These are phyloP conservation scores for Pseudozyma tsukubaensis DNA, from an alignment of 1,284 basidiomycete genomes.

Conservation along the genomic window DNA sequence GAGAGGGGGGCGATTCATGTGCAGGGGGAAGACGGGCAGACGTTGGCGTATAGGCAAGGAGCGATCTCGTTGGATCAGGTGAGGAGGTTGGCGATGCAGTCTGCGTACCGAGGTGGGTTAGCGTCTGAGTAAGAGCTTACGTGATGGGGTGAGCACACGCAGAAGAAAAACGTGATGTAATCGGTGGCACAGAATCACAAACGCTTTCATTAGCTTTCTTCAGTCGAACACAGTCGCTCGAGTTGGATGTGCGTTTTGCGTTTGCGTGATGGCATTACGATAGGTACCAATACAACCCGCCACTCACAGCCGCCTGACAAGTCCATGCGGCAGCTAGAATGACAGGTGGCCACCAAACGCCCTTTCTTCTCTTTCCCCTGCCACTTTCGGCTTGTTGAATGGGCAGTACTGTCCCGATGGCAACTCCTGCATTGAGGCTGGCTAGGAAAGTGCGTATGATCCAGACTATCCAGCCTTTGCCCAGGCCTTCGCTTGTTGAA, in stretches of 20 bases:
- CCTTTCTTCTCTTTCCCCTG: background rate
- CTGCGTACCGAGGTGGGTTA: slow-evolving; percentile 55
- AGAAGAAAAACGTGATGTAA: background rate
- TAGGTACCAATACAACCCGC: slow-evolving; percentile 2
- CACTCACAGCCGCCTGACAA: slow-evolving; percentile 59
- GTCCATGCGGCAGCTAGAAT: slow-evolving; percentile 83
- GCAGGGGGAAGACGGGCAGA: slow-evolving; percentile 65
- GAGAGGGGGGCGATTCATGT: slow-evolving; percentile 58
- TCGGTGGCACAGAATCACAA: too few relatives aligned
- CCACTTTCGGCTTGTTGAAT: too few relatives aligned
- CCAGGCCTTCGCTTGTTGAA: background rate
- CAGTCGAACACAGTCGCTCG: background rate
- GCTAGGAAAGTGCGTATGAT: slow-evolving; percentile 64
- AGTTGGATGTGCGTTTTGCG: background rate
- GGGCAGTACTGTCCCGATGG: slow-evolving; percentile 20
- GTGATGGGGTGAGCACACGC: background rate
- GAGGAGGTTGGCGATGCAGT: slow-evolving; percentile 56
- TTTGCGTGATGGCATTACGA: slow-evolving; percentile 2
- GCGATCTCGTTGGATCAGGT: slow-evolving; percentile 65
- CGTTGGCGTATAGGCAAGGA: slow-evolving; percentile 60
- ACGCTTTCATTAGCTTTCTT: too few relatives aligned
- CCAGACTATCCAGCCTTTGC: slow-evolving; percentile 64
- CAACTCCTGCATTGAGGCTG: slow-evolving; percentile 55
- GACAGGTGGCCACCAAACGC: slow-evolving; percentile 71
- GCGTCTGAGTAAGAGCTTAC: slow-evolving; percentile 72